Evolutionary conservation across 75 land plant genomes (phyloP), one percentile per base, ranked within the genome.

Genomic region (Cupressus sempervirens): DNA sequence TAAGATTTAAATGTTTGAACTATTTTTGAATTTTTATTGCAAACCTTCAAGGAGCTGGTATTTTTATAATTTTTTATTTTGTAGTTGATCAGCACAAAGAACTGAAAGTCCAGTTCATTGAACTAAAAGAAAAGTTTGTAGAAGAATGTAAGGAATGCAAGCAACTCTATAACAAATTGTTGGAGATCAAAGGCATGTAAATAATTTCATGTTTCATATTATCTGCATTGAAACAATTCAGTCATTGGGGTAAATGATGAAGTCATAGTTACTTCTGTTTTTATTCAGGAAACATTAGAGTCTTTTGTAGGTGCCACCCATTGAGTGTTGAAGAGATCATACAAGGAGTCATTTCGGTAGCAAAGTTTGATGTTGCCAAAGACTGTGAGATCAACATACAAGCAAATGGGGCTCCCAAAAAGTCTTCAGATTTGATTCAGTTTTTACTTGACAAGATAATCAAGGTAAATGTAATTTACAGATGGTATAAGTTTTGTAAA

Each of bases 301-400:
- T n/a, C n/a, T 98, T 95, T 56, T 98, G 99, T 83, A 84, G 99
- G 65, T 95, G 98, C 80, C 87, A 98, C 81, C 99, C 99, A 72
- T 73, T 96, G 30, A 94, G 89, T 82, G 56, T 52, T 40, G 91
- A 96, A 76, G 99, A 98, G 87, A 72, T 88, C 72, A 84, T 88
- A 6, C 72, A 72, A 68, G 95, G 93, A 41, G 91, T 92, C 84
- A 48, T 89, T 32, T 90, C 91, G 83, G 94, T 91, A 35, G 83
- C 93, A 41, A 97, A 98, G 67, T 96, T 98, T 91, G 98, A 94
- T 35, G 87, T 92, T 82, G 95, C 95, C 40, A 93, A 90, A 82
- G 93, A 98, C 46, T 91, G 94, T 38, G 99, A 98, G 83, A 88
- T 98, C 53, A 82, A 85, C 32, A 89, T 98, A 3, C 94, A 89